These are phyloP conservation scores for Trichoderma asperelloides DNA, from an alignment of 495 filamentous ascomycete genomes.

Conservation along the genomic window DNA sequence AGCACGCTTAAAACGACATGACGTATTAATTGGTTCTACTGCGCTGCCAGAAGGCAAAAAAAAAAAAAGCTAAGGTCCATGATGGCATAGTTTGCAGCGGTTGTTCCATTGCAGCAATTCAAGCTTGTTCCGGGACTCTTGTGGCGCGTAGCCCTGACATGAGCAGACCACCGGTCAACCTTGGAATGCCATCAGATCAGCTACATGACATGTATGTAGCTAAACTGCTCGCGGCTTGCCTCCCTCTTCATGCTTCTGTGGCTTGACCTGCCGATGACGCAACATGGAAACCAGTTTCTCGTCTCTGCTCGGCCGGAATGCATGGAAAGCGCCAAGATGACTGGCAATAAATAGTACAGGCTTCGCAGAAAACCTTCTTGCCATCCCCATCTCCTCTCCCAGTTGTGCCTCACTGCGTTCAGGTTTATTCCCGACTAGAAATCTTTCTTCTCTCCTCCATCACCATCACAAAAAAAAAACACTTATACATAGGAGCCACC, in stretches of 20 bases:
- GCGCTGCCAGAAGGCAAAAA: not conserved
- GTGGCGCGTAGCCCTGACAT: not conserved
- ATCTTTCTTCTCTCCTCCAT: not conserved
- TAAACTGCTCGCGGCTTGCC: not conserved
- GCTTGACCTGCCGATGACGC: conserved; percentile 5
- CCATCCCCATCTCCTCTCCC: not conserved
- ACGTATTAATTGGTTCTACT: not conserved
- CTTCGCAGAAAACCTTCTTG: conserved; percentile 4
- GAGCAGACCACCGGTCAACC: no score
- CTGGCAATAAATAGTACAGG: conserved; percentile 4
- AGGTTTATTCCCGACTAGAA: not conserved
- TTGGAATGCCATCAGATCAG: no score
- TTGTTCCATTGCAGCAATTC: not conserved
- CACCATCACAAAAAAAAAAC: not conserved
- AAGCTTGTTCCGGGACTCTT: not conserved
- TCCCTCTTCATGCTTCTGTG: not conserved
- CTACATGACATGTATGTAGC: not conserved
- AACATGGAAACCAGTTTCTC: not conserved
- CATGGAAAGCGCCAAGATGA: conserved; percentile 2
- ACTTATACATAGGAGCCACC: not conserved
- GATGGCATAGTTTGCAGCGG: not conserved
- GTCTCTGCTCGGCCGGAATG: not conserved
- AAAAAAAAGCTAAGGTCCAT: not conserved
- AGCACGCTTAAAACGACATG: not conserved
- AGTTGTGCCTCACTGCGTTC: conserved; percentile 1